Evolutionary conservation across 2,329 filamentous ascomycete genomes (phyloP), one percentile per base, ranked within the genome.

Genomic region (Pseudogymnoascus sp.): DNA sequence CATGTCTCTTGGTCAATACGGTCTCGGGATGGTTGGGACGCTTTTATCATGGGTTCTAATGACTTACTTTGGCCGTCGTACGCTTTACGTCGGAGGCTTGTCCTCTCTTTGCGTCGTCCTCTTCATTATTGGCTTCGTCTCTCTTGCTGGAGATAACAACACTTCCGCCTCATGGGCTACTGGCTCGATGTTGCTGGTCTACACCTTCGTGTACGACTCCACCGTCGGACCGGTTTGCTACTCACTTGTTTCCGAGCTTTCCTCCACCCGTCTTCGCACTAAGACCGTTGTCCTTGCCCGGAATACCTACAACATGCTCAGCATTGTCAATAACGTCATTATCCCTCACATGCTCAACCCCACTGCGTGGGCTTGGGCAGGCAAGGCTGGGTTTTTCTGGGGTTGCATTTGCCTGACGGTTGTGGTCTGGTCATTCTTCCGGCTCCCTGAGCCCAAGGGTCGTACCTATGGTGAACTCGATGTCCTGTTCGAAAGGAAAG

Each of bases 381-480:
- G 93, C 76, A 93, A 83, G 70, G 84, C 90, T 1, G 91, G 91
- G 35, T 93, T 95, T 77, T 95, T 96, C 79, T 96, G 90, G 91
- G 82, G 82, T 80, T 91, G 89, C 0, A 85, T 89, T 63, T 93
- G 89, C 77, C 90, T 91, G 77, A 76, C 86, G 63, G 95, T 90
- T 77, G 85, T 93, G 70, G 77, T 95, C 15, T 96, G 93, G 77
- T 88, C 88, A 0, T 93, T 84, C 72, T 92, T 91, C 79, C 83
- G 89, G n/a, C 80, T 93, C 0, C 91, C 91, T 0, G 91, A 96
- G 72, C 90, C 91, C 0, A 80, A 79, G 3, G 91, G 89, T 13
- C 85, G 90, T 53, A 89, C 89, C 0, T 96, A 93, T 71, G 91
- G 90, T 3, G 91, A 96, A 75, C 77, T 96, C 63, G 91, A 96